These are phyloP conservation scores for Homolaphlyctis polyrhiza DNA, from an alignment of 371 early-diverging fungal genomes.

Conservation along the genomic window DNA sequence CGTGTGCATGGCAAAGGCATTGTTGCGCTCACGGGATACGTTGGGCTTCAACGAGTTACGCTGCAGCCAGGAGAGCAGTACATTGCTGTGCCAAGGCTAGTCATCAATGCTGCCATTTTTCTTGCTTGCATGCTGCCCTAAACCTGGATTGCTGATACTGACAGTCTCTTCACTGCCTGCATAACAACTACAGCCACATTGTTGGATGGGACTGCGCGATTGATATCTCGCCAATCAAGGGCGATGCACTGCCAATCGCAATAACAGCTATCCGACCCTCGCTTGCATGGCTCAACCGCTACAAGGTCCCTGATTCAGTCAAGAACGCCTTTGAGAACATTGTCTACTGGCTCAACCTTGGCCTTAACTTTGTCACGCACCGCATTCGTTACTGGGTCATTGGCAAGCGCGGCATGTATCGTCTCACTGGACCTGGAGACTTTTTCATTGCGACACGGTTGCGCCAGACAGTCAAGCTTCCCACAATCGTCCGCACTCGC, in stretches of 20 bases:
- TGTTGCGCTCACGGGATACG: conserved; percentile 7
- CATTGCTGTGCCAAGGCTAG: background rate
- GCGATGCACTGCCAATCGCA: conserved; percentile 9
- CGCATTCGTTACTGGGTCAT: conserved; percentile 8
- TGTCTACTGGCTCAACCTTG: background rate
- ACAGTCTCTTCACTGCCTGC: background rate
- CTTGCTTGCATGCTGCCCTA: background rate
- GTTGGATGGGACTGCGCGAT: conserved; percentile 11
- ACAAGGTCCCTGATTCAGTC: conserved; percentile 1
- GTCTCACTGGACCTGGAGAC: conserved; percentile 13
- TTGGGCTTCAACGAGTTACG: background rate
- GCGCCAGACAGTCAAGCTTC: background rate
- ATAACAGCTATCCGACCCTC: background rate
- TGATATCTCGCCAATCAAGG: background rate
- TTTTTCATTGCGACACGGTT: conserved; percentile 1
- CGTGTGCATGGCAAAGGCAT: conserved; percentile 8
- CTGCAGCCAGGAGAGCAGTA: conserved; percentile 6
- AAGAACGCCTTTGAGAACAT: conserved; percentile 3
- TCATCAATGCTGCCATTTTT: background rate
- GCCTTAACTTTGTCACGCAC: background rate
- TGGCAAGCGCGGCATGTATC: conserved; percentile 11
- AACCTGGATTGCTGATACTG: background rate
- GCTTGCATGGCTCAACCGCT: background rate
- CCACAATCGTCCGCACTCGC: no score
- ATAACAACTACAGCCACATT: conserved; percentile 3